Evolutionary conservation across 2,329 filamentous ascomycete genomes (phyloP).

Genomic region (Fusarium beomiforme): DNA sequence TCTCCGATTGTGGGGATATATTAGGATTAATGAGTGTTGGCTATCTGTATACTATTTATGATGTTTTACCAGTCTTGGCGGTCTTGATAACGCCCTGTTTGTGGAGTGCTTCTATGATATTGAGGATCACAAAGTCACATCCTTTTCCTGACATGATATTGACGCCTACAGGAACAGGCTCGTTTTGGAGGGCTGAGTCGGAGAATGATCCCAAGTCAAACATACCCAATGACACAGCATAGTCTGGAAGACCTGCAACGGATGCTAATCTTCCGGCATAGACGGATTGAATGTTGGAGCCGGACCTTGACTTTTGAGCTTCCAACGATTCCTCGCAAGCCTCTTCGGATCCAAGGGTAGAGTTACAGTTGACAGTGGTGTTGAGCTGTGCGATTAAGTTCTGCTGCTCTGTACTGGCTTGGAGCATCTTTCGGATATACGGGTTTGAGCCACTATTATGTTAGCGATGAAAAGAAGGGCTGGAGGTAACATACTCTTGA

Average conservation of each 20-base stretch:
- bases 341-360: background rate
- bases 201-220: conserved; percentile 6
- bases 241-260: conserved; percentile 15
- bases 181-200: background rate
- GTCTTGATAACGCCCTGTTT: background rate
- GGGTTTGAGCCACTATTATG: background rate
- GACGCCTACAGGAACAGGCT: background rate
- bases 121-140: conserved; percentile 19
- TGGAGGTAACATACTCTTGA: background rate
- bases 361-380: conserved; percentile 9
- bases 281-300: background rate
- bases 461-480: background rate
- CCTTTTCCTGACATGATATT: conserved; percentile 9
- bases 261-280: conserved; percentile 2
- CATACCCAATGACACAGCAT: conserved; percentile 15
- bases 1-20: background rate
- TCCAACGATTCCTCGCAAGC: background rate
- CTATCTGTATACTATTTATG: background rate
- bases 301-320: accelerated
- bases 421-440: background rate
- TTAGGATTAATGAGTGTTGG: background rate
- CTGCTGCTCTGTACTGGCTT: background rate
- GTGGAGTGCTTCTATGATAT: conserved; percentile 12
- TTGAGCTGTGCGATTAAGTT: background rate
- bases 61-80: background rate